phyloP scores from a whole-genome alignment of 148 eudicot species.

The Euryodendron excelsum region DNA sequence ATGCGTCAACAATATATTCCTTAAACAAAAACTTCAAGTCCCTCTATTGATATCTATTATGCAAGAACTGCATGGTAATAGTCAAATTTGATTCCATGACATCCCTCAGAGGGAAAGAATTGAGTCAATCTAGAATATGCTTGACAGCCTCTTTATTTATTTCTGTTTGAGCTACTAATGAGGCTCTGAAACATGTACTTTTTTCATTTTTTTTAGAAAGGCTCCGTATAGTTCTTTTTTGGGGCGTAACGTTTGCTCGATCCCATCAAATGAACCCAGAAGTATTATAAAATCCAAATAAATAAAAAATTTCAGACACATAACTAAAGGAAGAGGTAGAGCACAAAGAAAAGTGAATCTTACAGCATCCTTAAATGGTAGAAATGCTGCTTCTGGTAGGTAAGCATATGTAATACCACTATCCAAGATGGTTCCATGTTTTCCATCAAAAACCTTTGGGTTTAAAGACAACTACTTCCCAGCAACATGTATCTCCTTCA shows the following conservation, averaged over 20 bases:
- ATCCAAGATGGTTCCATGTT: slow-evolving; percentile 85
- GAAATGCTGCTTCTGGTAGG: slow-evolving; percentile 79
- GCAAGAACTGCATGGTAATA: not conserved
- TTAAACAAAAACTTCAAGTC: not conserved
- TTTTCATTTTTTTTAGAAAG: no score
- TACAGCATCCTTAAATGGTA: slow-evolving; percentile 80
- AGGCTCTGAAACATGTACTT: not conserved
- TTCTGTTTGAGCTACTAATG: not conserved
- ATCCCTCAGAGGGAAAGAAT: not conserved
- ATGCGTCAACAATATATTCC: no score
- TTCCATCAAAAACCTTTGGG: slow-evolving; percentile 73
- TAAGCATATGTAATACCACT: slow-evolving; percentile 96
- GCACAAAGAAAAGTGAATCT: slow-evolving; percentile 29
- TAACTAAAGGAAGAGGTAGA: not conserved
- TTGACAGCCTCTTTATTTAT: not conserved
- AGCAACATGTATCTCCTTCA: slow-evolving; percentile 85
- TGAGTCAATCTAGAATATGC: not conserved
- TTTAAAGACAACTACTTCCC: slow-evolving; percentile 66
- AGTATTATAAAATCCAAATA: not conserved
- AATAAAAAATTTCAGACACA: not conserved
- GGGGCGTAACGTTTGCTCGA: no score
- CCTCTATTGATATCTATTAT: not conserved
- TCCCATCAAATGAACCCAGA: not conserved
- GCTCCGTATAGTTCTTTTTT: no score
- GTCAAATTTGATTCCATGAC: not conserved